Base-by-base conservation (phyloP, 345 rosid genomes). In the Hevea brasiliensis region DNA sequence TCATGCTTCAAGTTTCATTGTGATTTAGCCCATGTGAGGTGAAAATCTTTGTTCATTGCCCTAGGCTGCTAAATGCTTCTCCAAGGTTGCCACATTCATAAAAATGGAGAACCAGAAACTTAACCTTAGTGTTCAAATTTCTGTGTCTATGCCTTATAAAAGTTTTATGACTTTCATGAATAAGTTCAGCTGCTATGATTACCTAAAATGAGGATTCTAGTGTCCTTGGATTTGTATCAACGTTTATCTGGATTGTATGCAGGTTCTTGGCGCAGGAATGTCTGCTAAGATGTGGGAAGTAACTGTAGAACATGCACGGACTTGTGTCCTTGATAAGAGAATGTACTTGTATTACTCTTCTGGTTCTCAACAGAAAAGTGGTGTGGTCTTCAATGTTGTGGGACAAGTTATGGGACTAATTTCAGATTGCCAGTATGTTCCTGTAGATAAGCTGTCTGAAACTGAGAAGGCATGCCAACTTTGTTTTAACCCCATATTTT, bases 251-350 rank as follows among this genome's bases (percentile, higher is more conserved):
- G 70, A 55, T 50, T 69, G 17, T 65, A 21, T 81, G 82, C 85
- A 95, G 99, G 85, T 92, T 78, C 94, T 95, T 54, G 99, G 99
- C 68, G 85, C 97, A 4, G 99, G 99, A 26, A 95, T 95, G 99
- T 95, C 99, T 70, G 87, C 98, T 48, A 95, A 92, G 87, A 95
- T 91, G 98, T 95, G 99, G 98, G 99, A 95, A 72, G 88, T 92
- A 57, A 90, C 96, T 0, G 76, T 91, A 59, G 97, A 92, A 71
- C 99, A 95, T 82, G 96, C 99, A 64, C 85, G 82, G 57, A 87
- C 98, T 1, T 95, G 98, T 72, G 82, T 81, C 50, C 82, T 95
- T 58, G 97, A 95, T 81, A 89, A 83, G 78, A 89, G 85, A 70
- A 76, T 87, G 24, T 83, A 82, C 76, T 76, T 88, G 68, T 90